These are phyloP conservation scores for Talaromyces nanjingensis DNA, from an alignment of 495 filamentous ascomycete genomes.

Conservation along the genomic window DNA sequence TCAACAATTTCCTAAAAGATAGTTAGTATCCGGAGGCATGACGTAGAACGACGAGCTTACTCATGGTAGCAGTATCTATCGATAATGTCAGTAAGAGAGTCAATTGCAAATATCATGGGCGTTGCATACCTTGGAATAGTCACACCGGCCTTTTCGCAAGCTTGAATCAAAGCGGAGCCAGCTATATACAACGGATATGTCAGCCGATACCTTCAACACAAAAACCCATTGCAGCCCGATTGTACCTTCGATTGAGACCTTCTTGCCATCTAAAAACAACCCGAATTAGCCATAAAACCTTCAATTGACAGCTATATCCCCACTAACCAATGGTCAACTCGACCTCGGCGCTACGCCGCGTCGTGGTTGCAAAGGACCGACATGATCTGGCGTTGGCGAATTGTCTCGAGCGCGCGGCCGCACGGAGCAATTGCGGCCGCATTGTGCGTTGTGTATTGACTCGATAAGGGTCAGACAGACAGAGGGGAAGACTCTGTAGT, in stretches of 20 bases:
- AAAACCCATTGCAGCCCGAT: conserved; percentile 7
- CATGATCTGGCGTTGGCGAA: conserved; percentile 53
- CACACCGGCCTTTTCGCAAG: conserved; percentile 92
- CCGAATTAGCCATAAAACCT: not conserved
- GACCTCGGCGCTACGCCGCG: conserved; percentile 73
- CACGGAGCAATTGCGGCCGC: conserved; percentile 82
- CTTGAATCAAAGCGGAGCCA: conserved; percentile 94
- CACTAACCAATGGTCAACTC: conserved; percentile 86
- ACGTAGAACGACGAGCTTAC: conserved; percentile 38
- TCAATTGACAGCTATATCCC: conserved; percentile 20
- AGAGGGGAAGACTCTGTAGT: conserved; percentile 9
- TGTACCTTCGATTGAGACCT: conserved; percentile 89
- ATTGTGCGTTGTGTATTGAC: conserved; percentile 49
- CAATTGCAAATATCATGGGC: not conserved
- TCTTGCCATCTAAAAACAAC: conserved; percentile 73
- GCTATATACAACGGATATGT: conserved; percentile 24
- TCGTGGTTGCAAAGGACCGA: conserved; percentile 68
- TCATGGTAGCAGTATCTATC: conserved; percentile 98
- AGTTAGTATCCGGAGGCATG: conserved; percentile 14
- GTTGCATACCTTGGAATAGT: conserved; percentile 70
- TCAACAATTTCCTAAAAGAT: conserved; percentile 77
- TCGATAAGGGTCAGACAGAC: conserved; percentile 29
- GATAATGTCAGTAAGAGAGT: conserved; percentile 28
- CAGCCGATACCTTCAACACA: conserved; percentile 6
- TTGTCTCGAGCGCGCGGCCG: conserved; percentile 72